phyloP scores from a whole-genome alignment of 208 protist species.

The Leishmania gerbilli region DNA sequence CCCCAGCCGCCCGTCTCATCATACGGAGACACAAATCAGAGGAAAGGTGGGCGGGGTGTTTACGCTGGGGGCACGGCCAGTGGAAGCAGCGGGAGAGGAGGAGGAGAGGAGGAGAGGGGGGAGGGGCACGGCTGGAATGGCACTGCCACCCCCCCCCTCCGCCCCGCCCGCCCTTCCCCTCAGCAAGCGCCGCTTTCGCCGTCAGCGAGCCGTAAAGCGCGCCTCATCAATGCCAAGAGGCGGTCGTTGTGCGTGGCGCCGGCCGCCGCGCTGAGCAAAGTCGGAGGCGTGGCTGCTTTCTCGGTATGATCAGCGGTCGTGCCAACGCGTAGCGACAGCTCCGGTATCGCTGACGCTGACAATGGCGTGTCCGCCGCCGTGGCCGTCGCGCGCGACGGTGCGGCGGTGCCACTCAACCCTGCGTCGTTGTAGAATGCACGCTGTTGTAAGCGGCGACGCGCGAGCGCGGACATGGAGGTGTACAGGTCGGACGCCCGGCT shows the following conservation, averaged over 20 bases:
- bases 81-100: no score
- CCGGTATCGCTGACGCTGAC: background rate
- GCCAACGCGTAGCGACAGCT: background rate
- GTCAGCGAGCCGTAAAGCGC: constrained; percentile 7
- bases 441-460: constrained; percentile 22
- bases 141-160: background rate
- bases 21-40: background rate
- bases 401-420: background rate
- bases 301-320: background rate
- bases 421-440: constrained; percentile 11
- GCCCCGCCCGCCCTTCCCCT: background rate
- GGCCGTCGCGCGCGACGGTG: background rate
- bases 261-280: background rate
- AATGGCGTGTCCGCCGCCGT: background rate
- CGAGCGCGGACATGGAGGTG: constrained; percentile 7
- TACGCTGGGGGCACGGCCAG: background rate
- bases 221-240: constrained; percentile 17
- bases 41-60: no score
- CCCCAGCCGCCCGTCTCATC: background rate
- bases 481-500: constrained; percentile 11
- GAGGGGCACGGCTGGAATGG: background rate
- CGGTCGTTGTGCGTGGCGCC: constrained; percentile 7
- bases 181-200: background rate
- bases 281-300: background rate
- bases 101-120: background rate